Base-by-base conservation (phyloP, 148 eudicot species). In the Rhododendron vialii region DNA sequence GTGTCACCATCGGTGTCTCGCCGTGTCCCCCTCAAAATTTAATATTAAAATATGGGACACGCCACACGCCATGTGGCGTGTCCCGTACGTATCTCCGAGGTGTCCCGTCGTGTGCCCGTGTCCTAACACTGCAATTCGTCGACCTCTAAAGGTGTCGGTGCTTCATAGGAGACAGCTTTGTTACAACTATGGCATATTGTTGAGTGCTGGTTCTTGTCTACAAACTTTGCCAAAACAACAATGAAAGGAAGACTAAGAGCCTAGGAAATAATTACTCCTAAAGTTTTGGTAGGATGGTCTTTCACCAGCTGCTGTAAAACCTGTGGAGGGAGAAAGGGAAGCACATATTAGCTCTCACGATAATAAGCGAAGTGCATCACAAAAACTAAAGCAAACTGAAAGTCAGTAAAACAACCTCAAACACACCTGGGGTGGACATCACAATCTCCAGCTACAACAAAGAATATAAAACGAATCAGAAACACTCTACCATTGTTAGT, bases 371-470 rank as follows among this genome's bases (percentile, higher is more conserved):
- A 74, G 80, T 69, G 36, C 5, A 61, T 45, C 17, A 45, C 43
- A 83, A 13, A 53, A 86, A 14, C 67, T 75, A 61, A 22, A 43
- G 20, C 10, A 33, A 81, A 15, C 45, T 36, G 35, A 36, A 78
- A 5, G 50, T 81, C 35, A 51, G 24, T 24, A 71, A 73, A 89
- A 87, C 89, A 86, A 95, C 98, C 98, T 94, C 92, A 89, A 94
- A 90, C 78, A 94, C 98, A 87, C 94, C 94, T 74, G 98, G 98
- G 43, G 94, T 92, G 22, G 98, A 92, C 91, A 88, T 89, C 86
- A 93, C 94, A 86, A 96, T 90, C 87, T 96, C 98, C 90, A 94
- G 88, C 98, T 96, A 86, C 89, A 91, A 65, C 71, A 71, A 26
- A 69, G 59, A 30, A 55, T 33, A 80, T 51, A 78, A 38, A 80